phyloP scores from a whole-genome alignment of 805 yeast species.

The Ogataea pignaliae region DNA sequence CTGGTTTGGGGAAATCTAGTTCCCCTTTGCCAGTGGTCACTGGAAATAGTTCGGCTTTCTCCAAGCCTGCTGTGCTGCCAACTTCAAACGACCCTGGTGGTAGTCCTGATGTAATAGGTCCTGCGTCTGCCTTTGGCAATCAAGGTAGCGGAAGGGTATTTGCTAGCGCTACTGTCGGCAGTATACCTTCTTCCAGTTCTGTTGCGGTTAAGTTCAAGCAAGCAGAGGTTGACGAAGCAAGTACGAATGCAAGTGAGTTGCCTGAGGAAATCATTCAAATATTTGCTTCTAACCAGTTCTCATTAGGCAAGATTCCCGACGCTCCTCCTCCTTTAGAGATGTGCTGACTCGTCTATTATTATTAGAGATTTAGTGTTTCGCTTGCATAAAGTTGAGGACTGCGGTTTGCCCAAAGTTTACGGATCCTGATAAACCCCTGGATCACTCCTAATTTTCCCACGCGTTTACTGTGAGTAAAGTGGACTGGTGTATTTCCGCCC shows the following conservation, averaged over 20 bases:
- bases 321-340: constrained; percentile 60
- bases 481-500: no score
- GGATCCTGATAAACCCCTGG: no score
- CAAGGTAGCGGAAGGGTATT: neutral
- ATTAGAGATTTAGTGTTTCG: no score
- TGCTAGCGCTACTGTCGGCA: neutral
- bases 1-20: constrained; percentile 1
- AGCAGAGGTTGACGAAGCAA: constrained; percentile 19
- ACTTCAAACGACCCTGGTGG: constrained; percentile 2
- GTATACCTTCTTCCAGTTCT: constrained; percentile 6
- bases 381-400: no score
- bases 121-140: constrained; percentile 1
- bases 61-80: neutral
- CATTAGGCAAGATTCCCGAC: constrained; percentile 67
- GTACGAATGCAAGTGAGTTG: constrained; percentile 33
- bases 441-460: no score
- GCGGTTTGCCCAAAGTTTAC: no score
- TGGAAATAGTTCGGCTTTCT: neutral
- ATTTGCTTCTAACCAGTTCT: constrained; percentile 45
- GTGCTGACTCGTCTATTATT: constrained; percentile 19
- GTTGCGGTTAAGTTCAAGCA: constrained; percentile 15
- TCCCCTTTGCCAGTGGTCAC: neutral
- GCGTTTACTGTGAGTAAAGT: no score
- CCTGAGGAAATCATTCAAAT: constrained; percentile 39
- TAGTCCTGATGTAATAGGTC: constrained; percentile 1